Evolutionary conservation across 306 rosid species (phyloP), one percentile per base, ranked within the genome.

Genomic region (Acacia acuminata): DNA sequence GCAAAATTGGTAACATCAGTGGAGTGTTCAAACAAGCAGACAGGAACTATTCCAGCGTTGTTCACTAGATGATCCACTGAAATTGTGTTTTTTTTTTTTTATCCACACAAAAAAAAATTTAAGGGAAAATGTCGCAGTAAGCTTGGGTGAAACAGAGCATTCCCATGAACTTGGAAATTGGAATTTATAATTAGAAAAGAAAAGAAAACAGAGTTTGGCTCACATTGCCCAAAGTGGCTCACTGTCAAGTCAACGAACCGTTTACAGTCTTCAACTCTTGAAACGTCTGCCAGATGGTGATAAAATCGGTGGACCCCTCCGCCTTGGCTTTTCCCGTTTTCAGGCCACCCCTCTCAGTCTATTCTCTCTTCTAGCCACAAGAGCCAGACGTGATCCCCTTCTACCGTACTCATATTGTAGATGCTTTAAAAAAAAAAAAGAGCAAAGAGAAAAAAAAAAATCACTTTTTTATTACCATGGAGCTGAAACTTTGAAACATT

Each of bases 51-150:
- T 72, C 94, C 93, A 44, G 93, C 97, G 78, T 90, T 90, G 90
- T 86, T 91, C 66, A 91, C 96, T 71, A 93, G 79, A 85, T 90
- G 91, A 87, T 91, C 93, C 86, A 89, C 92, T 86, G 71, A 73
- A 50, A 60, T 61, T 17, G 10, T 55, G n/a, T n/a, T n/a, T 19
- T 17, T 74, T 43, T 88, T 43, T 88, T 20, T 55, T 55, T 5
- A 48, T 48, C n/a, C 22, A 20, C 32, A 30, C 1, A 51, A 15
- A 51, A 2, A 17, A 0, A 17, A 38, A 36, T n/a, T 5, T 16
- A 17, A 65, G 43, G 32, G 14, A 45, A 50, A 81, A 8, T 75
- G 44, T 24, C 16, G 25, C 24, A 55, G 24, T 2, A 77, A 34
- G 5, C 34, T 17, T 45, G 25, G 53, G 69, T 70, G 34, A 71